Base-by-base conservation (phyloP, 2,329 filamentous ascomycete species). In the Talaromyces sp. region DNA sequence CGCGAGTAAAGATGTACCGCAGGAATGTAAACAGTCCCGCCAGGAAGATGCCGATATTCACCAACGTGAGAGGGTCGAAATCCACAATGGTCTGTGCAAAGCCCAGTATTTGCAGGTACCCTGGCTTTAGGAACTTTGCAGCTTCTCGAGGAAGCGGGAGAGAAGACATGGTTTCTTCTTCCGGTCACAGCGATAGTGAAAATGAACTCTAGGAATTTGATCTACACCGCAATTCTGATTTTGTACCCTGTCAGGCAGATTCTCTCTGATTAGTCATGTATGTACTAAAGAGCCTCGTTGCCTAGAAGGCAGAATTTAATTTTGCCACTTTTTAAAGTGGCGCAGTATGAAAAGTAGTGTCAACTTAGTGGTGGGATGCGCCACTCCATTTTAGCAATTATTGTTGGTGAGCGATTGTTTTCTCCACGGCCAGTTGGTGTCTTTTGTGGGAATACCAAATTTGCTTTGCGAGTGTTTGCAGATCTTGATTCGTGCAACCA, bases 21-120 rank as follows among this genome's bases (percentile, higher is more conserved):
- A 53, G 11, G 51, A 64, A 60, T 8, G 59, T 63, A 6, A 56
- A 55, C 6, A 63, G 17, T 60, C 70, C 60, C 46, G 52, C 57
- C 51, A 63, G 35, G 32, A 63, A 17, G 2, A 63, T 54, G 13
- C 59, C 62, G 21, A 43, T 54, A 26, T 62, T 63, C 35, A 63
- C 53, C 19, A 63, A 56, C 11, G 54, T 62, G 3, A 63, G 62
- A 56, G 53, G 61, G 21, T 64, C 62, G 24, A 63, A 8, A 27
- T 56, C 62, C 10, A 62, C 19, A 17, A 49, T 35, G 31, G 59
- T 58, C 43, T 61, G 62, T 4, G 61, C 32, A 26, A 59, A 19
- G 14, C 32, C 24, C 10, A 61, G 31, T 5, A 57, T 13, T n/a
- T 56, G 59, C 2, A 59, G 38, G 38, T 63, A 62, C 13, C 46